Evolutionary conservation across 2,329 filamentous ascomycete genomes (phyloP).

Genomic region (Emergomyces orientalis): DNA sequence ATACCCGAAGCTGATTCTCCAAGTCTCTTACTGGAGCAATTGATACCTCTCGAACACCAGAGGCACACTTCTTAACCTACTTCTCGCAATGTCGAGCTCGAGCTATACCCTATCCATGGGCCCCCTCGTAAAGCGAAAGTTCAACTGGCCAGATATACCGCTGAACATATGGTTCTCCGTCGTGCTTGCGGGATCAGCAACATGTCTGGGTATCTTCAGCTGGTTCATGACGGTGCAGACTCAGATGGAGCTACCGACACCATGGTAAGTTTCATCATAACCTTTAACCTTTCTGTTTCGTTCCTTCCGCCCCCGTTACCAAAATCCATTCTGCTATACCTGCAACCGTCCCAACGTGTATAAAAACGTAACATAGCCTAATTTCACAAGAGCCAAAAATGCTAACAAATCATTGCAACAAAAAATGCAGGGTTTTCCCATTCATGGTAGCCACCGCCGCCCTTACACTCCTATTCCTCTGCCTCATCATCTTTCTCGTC

Average conservation of each 20-base stretch:
- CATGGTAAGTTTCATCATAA: constrained; percentile 43
- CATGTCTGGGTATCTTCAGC: constrained; percentile 51
- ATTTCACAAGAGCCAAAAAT: neutral
- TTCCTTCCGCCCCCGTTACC: too few species aligned
- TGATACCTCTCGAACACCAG: neutral
- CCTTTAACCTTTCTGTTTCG: neutral
- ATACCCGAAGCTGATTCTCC: neutral
- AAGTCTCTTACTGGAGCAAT: neutral
- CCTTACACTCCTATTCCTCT: constrained; percentile 50
- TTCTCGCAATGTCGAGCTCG: neutral
- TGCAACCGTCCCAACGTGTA: neutral
- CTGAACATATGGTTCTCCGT: constrained; percentile 57
- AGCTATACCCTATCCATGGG: neutral
- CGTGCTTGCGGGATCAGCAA: constrained; percentile 49
- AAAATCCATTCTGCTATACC: too few species aligned
- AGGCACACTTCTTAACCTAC: neutral
- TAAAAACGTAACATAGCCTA: neutral
- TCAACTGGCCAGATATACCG: constrained; percentile 57
- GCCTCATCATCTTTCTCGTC: constrained; percentile 49
- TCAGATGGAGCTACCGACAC: constrained; percentile 46
- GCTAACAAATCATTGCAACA: constrained; percentile 5
- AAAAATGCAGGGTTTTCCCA: constrained; percentile 49
- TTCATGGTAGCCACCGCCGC: constrained; percentile 52
- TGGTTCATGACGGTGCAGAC: constrained; percentile 52
- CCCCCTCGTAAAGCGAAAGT: constrained; percentile 30